phyloP scores from a whole-genome alignment of 768 basidiomycete species.

The Clitopilus hobsonii region DNA sequence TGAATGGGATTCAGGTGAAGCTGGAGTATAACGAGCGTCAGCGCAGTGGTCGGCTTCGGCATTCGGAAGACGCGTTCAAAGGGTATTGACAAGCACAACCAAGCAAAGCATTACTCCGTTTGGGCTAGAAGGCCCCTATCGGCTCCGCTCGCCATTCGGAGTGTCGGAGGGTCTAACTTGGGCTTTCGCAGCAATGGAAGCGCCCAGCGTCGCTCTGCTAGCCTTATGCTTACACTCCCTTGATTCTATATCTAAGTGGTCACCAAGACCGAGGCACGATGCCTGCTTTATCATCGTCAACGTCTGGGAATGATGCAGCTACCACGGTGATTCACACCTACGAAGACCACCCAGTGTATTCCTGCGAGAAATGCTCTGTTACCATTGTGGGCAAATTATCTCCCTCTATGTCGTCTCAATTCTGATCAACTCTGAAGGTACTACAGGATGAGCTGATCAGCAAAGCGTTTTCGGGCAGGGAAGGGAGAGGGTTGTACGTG shows the following conservation, averaged over 20 bases:
- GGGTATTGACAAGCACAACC: not conserved
- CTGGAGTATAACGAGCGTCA: not conserved
- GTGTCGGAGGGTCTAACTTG: too few species aligned
- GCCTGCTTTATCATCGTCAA: not conserved
- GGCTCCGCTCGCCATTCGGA: too few species aligned
- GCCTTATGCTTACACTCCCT: not conserved
- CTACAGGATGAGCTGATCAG: conserved; percentile 83
- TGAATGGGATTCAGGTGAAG: too few species aligned
- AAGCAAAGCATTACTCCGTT: not conserved
- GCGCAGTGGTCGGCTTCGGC: not conserved
- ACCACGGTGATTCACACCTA: conserved; percentile 53
- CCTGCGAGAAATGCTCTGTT: conserved; percentile 65
- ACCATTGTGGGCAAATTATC: conserved; percentile 50
- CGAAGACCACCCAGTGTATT: conserved; percentile 61
- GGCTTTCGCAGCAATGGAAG: not conserved
- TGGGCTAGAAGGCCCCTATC: not conserved
- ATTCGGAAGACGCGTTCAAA: not conserved
- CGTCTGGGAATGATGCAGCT: conserved; percentile 2
- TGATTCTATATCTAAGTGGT: not conserved
- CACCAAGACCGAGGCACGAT: not conserved
- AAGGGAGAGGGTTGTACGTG: conserved; percentile 76
- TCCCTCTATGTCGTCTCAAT: not conserved
- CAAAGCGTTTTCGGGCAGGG: conserved; percentile 80
- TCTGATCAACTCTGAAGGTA: conserved; percentile 36
- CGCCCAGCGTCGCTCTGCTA: not conserved